A percentile compares a stretch with the other conserved stretches of the same genome.
These are phyloP conservation scores for Earliella scabrosa DNA, from an alignment of 1,284 basidiomycete genomes.

Conservation along the genomic window DNA sequence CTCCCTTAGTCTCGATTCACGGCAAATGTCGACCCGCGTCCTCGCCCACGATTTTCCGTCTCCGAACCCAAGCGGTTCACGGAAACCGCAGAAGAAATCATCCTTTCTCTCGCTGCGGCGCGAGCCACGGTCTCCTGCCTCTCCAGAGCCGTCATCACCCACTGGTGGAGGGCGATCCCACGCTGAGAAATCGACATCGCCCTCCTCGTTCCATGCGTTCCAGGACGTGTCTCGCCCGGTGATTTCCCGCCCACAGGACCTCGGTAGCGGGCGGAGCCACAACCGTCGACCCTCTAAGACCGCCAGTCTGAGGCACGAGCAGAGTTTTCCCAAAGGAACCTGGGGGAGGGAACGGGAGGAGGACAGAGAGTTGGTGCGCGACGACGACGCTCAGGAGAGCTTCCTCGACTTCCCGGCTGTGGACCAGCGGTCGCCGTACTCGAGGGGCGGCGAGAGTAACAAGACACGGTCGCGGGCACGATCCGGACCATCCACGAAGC, in stretches of 20 bases:
- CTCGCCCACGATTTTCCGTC: constrained; percentile 22
- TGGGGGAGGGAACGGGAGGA: constrained; percentile 21
- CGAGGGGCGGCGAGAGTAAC: constrained; percentile 23
- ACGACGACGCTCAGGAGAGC: constrained; percentile 21
- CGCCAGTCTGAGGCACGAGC: constrained; percentile 25
- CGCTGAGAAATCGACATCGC: constrained; percentile 38
- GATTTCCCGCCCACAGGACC: constrained; percentile 29
- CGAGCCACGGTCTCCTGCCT: constrained; percentile 48
- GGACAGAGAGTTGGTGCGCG: constrained; percentile 13
- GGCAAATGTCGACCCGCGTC: constrained; percentile 34
- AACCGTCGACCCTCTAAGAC: constrained; percentile 30
- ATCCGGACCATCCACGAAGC: constrained; percentile 52
- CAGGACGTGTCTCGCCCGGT: constrained; percentile 27
- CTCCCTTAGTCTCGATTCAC: constrained; percentile 24
- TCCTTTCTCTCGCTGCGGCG: constrained; percentile 59
- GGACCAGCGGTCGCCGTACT: constrained; percentile 16
- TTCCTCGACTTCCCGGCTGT: constrained; percentile 29
- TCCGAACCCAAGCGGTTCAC: constrained; percentile 26
- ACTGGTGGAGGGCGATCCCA: constrained; percentile 22
- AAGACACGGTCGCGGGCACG: constrained; percentile 40
- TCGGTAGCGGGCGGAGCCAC: constrained; percentile 21
- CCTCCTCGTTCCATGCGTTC: constrained; percentile 31
- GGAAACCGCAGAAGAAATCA: constrained; percentile 51
- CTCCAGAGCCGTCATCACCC: constrained; percentile 34
- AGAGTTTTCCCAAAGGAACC: constrained; percentile 20